Evolutionary conservation across 345 rosid species (phyloP).

Genomic region (Brassica carinata): DNA sequence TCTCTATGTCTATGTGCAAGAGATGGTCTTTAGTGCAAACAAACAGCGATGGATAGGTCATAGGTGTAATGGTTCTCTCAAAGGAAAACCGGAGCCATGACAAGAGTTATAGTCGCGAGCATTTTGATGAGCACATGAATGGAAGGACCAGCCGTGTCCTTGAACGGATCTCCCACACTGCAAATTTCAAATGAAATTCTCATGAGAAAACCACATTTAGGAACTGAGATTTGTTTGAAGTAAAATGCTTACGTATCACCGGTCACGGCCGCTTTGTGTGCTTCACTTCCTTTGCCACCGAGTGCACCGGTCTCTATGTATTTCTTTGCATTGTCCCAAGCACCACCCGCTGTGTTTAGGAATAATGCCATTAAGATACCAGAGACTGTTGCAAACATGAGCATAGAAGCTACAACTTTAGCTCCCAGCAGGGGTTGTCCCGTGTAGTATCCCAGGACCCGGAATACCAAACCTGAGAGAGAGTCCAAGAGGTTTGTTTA

Average conservation of each 20-base stretch:
- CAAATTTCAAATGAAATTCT: constrained; percentile 26
- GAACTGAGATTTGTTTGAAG: background rate
- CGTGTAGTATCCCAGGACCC: constrained; percentile 79
- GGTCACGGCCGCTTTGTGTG: constrained; percentile 96
- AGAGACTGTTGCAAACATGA: constrained; percentile 95
- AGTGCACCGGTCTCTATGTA: constrained; percentile 95
- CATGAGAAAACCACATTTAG: background rate
- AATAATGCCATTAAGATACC: constrained; percentile 99
- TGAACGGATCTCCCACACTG: constrained; percentile 99
- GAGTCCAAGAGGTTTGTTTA: constrained; percentile 21
- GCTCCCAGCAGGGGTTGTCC: constrained; percentile 97
- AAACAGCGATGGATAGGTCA: constrained; percentile 2
- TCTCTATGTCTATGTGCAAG: constrained; percentile 38
- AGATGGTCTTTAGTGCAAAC: constrained; percentile 12
- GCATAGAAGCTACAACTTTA: constrained; percentile 89
- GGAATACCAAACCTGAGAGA: constrained; percentile 74
- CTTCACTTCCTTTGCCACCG: constrained; percentile 97
- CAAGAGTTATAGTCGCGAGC: constrained; percentile 91
- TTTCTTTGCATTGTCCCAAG: constrained; percentile 99
- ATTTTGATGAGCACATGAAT: constrained; percentile 81
- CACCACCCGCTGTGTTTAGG: constrained; percentile 98
- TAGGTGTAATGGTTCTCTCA: constrained; percentile 24
- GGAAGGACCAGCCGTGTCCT: constrained; percentile 97
- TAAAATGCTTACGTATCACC: constrained; percentile 86
- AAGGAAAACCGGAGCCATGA: constrained; percentile 94